Evolutionary conservation across 179 eudicot genomes (phyloP).

Genomic region (Carnegiea gigantea): DNA sequence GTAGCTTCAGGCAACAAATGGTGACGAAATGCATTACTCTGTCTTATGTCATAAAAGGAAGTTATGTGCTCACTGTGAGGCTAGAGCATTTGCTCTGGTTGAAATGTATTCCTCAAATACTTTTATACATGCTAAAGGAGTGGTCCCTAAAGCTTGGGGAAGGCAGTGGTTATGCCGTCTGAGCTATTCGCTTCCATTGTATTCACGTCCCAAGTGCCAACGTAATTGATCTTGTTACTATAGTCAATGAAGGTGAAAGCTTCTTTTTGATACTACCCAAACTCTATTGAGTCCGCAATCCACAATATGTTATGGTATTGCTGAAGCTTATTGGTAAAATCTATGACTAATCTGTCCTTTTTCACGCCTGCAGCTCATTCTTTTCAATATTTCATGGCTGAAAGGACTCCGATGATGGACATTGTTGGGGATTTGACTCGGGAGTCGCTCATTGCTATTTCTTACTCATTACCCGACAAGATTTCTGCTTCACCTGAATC

Average conservation of each 20-base stretch:
- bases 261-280: too few species aligned
- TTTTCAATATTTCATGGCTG: constrained; percentile 11
- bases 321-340: background rate
- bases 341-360: background rate
- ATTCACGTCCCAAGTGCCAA: too few species aligned
- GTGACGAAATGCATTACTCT: background rate
- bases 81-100: background rate
- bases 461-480: constrained; percentile 25
- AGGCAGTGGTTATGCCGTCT: too few species aligned
- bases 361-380: constrained; percentile 17
- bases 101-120: background rate
- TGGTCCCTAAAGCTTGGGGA: too few species aligned
- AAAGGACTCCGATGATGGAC: constrained; percentile 13
- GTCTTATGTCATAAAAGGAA: background rate
- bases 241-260: too few species aligned
- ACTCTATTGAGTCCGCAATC: too few species aligned
- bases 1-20: background rate
- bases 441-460: constrained; percentile 35
- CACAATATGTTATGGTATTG: background rate
- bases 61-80: background rate
- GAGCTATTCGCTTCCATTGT: too few species aligned
- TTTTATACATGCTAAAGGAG: background rate
- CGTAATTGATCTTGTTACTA: too few species aligned
- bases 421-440: constrained; percentile 19
- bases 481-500: constrained; percentile 10